These are phyloP conservation scores for Rhizopus microsporus DNA, from an alignment of 371 early-diverging fungal species.

Conservation along the genomic window DNA sequence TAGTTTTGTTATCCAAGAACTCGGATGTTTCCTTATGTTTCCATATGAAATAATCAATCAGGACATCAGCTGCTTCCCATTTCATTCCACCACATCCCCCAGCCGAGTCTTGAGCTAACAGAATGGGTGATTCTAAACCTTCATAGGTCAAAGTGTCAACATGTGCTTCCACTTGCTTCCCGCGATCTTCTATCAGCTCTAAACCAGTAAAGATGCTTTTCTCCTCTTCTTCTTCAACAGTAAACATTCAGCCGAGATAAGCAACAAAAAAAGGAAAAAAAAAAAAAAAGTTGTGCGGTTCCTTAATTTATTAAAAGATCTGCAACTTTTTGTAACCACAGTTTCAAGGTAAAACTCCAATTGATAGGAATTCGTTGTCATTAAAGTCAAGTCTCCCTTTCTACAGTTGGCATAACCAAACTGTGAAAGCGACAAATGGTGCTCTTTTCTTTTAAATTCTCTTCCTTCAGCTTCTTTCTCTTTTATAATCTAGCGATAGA, in stretches of 20 bases:
- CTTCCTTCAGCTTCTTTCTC: too few species aligned
- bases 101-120: constrained; percentile 40
- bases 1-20: background rate
- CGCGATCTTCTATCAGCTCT: constrained; percentile 11
- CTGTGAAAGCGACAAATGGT: too few species aligned
- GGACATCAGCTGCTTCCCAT: constrained; percentile 51
- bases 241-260: background rate
- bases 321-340: too few species aligned
- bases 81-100: constrained; percentile 55
- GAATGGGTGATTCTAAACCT: constrained; percentile 21
- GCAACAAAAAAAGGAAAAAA: constrained; percentile 5
- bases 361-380: too few species aligned
- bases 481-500: too few species aligned
- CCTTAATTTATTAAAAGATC: background rate
- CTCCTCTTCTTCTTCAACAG: constrained; percentile 3
- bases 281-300: background rate
- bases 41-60: constrained; percentile 47
- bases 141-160: constrained; percentile 12
- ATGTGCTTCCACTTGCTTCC: constrained; percentile 18
- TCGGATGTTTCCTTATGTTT: constrained; percentile 20
- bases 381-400: too few species aligned
- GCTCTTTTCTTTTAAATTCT: too few species aligned
- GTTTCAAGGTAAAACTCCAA: too few species aligned
- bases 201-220: background rate
- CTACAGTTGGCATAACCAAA: too few species aligned